Base-by-base conservation (phyloP, 768 basidiomycete species). In the Coprinellus aureogranulatus region DNA sequence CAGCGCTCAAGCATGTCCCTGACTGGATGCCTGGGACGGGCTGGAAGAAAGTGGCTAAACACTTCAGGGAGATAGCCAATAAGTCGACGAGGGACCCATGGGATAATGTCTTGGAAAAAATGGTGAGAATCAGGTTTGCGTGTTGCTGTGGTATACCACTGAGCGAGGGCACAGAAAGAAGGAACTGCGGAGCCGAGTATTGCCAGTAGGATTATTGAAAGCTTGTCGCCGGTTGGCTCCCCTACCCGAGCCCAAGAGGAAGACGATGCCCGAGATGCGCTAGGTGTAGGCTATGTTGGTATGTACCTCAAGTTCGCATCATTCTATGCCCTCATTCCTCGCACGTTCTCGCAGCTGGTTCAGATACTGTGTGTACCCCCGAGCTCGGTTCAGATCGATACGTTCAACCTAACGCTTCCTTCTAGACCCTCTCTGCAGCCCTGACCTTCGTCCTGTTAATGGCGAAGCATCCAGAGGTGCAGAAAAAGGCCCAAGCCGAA, bases 1-100 rank as follows among this genome's bases (percentile, higher is more conserved):
- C 65, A 14, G 20, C 49, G 4, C 52, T 76, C 25, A 67, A 63
- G 14, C 64, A 75, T 52, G 60, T 74, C n/a, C 76, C 76, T 0
- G 53, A 57, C 0, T 77, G 75, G 75, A 55, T 76, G 34, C 75
- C 75, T 23, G 73, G 74, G 14, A 71, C 71, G 9, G 66, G 66
- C 1, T 76, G 70, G 64, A 67, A 49, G 48, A 25, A 28, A n/a
- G 25, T 27, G 25, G 48, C 25, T 9, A 16, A 27, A 27, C 30
- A 49, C 28, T 49, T 28, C 22, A 25, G 48, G 28, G 14, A 69
- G 59, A 62, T n/a, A 58, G 23, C 46, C 50, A 30, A 59, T 61
- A 30, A 53, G 39, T 10, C 44, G 30, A n/a, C 60, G 28, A 3
- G 16, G 12, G 28, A 14, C 18, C 48, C 48, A 9, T 49, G 25